Conservation (phyloP, 129 eudicot species). For the Chrysanthemum seticuspe region DNA sequence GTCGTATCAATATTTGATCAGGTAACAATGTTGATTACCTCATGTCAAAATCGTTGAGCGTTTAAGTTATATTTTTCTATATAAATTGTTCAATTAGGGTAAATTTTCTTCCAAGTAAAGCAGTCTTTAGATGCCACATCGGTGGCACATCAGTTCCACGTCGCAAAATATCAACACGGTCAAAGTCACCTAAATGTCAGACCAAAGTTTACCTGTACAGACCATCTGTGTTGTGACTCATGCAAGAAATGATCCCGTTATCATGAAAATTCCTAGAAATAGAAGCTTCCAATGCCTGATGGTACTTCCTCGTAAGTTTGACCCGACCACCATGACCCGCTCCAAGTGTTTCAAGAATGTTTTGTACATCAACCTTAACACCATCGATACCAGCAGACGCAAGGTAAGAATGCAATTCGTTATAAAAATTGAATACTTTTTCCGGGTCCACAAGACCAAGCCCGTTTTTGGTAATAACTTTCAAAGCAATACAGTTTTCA, state of each 20-base stretch:
- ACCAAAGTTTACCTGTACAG: constrained; percentile 61
- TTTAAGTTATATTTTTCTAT: no score
- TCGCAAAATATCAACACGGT: not conserved
- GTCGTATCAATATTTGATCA: not conserved
- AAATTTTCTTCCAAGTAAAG: no score
- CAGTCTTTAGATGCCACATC: no score
- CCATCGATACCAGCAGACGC: constrained; percentile 86
- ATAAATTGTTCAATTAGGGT: no score
- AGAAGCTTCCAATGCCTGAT: constrained; percentile 87
- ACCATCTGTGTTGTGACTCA: constrained; percentile 94
- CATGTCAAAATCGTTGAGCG: no score
- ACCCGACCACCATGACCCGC: constrained; percentile 92
- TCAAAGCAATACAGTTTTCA: constrained; percentile 53
- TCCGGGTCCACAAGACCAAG: constrained; percentile 89
- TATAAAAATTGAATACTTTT: constrained; percentile 63
- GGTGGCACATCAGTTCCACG: no score
- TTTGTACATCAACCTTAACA: constrained; percentile 89
- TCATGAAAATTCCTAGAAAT: constrained; percentile 69
- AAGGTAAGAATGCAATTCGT: constrained; percentile 85
- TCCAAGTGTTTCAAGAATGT: constrained; percentile 89
- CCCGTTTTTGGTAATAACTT: constrained; percentile 58
- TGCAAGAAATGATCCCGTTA: constrained; percentile 91
- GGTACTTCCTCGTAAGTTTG: constrained; percentile 75
- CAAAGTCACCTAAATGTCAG: not conserved
- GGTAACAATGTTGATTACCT: not conserved